phyloP scores from a whole-genome alignment of 371 early-diverging fungal genomes.

The Batkoa obscura region DNA sequence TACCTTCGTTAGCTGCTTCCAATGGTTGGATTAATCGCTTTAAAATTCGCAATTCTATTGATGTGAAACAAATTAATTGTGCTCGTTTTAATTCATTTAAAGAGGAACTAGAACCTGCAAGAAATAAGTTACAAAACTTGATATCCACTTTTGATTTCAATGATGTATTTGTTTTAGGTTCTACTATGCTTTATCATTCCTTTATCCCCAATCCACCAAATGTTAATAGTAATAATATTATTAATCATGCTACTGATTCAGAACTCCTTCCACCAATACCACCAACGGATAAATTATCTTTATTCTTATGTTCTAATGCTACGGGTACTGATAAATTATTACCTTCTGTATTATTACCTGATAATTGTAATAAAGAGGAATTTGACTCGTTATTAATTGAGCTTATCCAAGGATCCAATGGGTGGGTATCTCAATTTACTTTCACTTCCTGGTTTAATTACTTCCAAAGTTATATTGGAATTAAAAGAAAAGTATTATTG shows the following conservation, averaged over 20 bases:
- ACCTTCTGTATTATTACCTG: background rate
- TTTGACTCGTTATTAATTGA: background rate
- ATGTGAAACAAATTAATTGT: background rate
- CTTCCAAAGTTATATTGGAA: background rate
- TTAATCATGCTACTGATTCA: too few relatives aligned
- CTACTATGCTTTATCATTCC: background rate
- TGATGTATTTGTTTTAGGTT: background rate
- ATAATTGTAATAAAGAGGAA: background rate
- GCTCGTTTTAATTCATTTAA: background rate
- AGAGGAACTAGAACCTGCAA: background rate
- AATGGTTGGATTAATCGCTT: background rate
- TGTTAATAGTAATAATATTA: too few relatives aligned
- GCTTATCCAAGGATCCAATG: background rate
- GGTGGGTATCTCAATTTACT: background rate
- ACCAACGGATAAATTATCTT: background rate
- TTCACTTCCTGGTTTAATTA: background rate
- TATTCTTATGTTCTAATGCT: conserved; percentile 1
- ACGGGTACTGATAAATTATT: background rate
- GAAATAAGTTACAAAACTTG: background rate
- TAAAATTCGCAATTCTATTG: conserved; percentile 1
- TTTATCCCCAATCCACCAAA: background rate
- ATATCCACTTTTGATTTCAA: background rate
- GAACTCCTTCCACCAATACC: background rate
- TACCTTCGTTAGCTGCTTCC: background rate
- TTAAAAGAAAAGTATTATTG: background rate